phyloP scores from a whole-genome alignment of 495 filamentous ascomycete species.

The Penicillium lagena region DNA sequence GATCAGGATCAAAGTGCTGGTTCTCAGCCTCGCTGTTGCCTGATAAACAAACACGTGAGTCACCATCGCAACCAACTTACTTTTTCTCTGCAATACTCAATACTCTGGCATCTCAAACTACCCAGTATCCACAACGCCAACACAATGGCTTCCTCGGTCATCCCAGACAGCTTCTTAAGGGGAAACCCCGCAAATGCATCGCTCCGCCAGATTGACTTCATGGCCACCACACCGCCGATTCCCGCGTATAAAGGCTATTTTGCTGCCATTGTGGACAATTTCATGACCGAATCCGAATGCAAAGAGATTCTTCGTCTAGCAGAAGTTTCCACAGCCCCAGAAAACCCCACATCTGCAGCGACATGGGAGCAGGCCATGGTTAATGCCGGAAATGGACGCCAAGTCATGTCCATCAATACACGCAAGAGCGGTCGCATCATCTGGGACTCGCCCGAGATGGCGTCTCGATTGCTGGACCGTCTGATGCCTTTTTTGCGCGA shows the following conservation, averaged over 20 bases:
- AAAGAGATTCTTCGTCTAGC: slow-evolving; percentile 47
- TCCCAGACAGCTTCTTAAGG: slow-evolving; percentile 12
- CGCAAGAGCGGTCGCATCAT: slow-evolving; percentile 73
- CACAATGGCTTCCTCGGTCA: slow-evolving; percentile 6
- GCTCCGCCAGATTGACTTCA: slow-evolving; percentile 43
- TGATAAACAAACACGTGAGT: too few species aligned
- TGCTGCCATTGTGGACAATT: slow-evolving; percentile 59
- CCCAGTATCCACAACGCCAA: neutral
- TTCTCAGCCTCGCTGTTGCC: too few species aligned
- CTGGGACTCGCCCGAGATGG: slow-evolving; percentile 58
- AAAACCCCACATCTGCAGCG: neutral
- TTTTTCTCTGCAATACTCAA: too few species aligned
- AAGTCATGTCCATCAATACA: slow-evolving; percentile 48
- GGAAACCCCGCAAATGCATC: slow-evolving; percentile 14
- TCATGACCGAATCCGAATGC: slow-evolving; percentile 57
- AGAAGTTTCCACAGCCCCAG: slow-evolving; percentile 22
- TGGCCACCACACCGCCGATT: slow-evolving; percentile 36
- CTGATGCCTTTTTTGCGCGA: slow-evolving; percentile 42
- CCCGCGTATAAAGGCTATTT: slow-evolving; percentile 49
- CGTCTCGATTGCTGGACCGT: slow-evolving; percentile 56
- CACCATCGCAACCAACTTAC: too few species aligned
- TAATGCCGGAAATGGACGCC: slow-evolving; percentile 57
- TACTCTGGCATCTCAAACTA: too few species aligned
- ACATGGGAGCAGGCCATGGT: slow-evolving; percentile 42
- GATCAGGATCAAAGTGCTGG: too few species aligned